phyloP scores from a whole-genome alignment of 345 rosid species.

The Litchi chinensis region DNA sequence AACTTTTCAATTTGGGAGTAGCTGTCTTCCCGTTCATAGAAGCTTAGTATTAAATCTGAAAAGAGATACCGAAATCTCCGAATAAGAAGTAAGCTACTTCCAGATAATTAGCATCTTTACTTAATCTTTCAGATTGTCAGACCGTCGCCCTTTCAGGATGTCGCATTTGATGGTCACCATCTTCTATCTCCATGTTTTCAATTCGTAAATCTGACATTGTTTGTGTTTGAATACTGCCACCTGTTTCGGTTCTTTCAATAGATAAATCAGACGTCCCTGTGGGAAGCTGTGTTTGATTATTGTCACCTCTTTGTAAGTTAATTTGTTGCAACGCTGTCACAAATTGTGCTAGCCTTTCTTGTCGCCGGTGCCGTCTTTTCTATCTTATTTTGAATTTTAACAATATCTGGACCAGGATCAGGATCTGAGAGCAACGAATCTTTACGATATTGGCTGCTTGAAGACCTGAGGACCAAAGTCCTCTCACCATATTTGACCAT shows the following conservation, averaged over 20 bases:
- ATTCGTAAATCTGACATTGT: too few relatives aligned
- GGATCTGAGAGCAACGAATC: conserved; percentile 11
- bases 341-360: too few relatives aligned
- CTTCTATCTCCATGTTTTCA: neutral
- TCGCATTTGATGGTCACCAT: neutral
- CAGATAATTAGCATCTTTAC: neutral
- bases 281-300: neutral
- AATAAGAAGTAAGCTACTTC: conserved; percentile 32
- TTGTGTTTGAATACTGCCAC: too few relatives aligned
- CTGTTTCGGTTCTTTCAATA: too few relatives aligned
- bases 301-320: too few relatives aligned
- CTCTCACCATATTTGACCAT: conserved; percentile 39
- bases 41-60: conserved; percentile 30
- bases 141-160: too few relatives aligned
- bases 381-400: conserved; percentile 20
- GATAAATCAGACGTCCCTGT: too few relatives aligned
- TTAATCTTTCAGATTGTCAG: too few relatives aligned
- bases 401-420: neutral
- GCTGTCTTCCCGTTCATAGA: conserved; percentile 26
- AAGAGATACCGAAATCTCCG: conserved; percentile 27
- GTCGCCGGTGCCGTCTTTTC: neutral
- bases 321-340: too few relatives aligned
- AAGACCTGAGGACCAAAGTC: conserved; percentile 29
- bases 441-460: conserved; percentile 13
- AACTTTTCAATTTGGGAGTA: neutral